Base-by-base conservation (phyloP, 495 filamentous ascomycete genomes). In the Penicillium steckii region DNA sequence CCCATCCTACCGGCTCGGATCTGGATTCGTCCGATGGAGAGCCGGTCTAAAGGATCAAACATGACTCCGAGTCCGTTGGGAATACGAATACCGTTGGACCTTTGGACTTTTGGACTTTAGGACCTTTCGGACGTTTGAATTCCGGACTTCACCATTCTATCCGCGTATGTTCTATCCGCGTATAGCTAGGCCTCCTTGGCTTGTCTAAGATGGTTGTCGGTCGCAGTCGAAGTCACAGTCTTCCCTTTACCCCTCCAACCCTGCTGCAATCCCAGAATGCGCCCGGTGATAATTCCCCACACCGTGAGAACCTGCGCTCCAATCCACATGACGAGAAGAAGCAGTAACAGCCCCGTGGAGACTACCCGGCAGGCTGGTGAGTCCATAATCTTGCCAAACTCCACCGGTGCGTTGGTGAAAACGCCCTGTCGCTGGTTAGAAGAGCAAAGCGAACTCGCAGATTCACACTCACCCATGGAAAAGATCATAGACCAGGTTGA, bases 351-450 rank as follows among this genome's bases (percentile, higher is more conserved):
- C 8, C 25, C 59, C 4, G 62, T 69, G 8, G 64, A 71, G 49
- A 66, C 57, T 1, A 71, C 66, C 8, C 49, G 24, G 38, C 68
- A 68, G 15, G 66, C 61, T 2, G 57, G 53, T 6, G 62, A 64
- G 22, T 64, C 48, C 66, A 71, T 67, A 17, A 65, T 38, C 19
- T 51, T 61, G 12, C 62, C 66, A 12, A 71, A 55, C 22, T 64
- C 43, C 8, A 69, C 60, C 1, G 68, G 64, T 3, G 56, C 50
- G 29, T 71, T 71, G 8, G 66, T 65, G 33, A 68, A 69, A 4
- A 67, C 66, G 13, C 66, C 66, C 61, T 67, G 32, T 25, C 13
- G 15, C 37, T n/a, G 12, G 15, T 21, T 22, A 18, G 40, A n/a
- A n/a, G n/a, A n/a, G n/a, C n/a, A n/a, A n/a, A n/a, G n/a, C n/a